phyloP scores from a whole-genome alignment of 1,284 basidiomycete genomes.

The Rhodotorula sp. region DNA sequence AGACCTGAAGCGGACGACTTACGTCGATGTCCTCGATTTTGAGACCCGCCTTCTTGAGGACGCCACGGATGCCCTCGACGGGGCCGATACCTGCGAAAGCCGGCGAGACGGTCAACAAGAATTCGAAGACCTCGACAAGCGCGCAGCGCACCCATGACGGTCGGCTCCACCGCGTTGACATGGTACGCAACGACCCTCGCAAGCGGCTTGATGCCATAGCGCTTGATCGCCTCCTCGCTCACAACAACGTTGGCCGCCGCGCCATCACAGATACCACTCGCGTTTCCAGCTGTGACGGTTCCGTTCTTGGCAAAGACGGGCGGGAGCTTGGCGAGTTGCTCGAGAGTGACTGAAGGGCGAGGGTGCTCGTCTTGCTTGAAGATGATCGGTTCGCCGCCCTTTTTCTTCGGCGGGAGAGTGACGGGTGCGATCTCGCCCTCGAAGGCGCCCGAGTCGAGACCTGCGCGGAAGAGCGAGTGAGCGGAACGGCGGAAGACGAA shows the following conservation, averaged over 20 bases:
- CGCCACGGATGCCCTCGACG: conserved; percentile 52
- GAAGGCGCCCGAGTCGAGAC: conserved; percentile 52
- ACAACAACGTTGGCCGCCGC: conserved; percentile 94
- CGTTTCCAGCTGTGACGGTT: conserved; percentile 91
- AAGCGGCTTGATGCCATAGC: conserved; percentile 82
- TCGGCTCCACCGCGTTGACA: conserved; percentile 58
- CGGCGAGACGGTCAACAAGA: not conserved
- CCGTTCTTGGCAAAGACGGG: conserved; percentile 87
- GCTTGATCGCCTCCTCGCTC: conserved; percentile 83
- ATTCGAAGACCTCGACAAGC: too few relatives aligned
- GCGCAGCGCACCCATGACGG: conserved; percentile 53
- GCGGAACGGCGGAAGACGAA: not conserved
- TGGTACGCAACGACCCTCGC: conserved; percentile 75
- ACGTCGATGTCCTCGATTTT: conserved; percentile 53
- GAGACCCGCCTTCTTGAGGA: conserved; percentile 50
- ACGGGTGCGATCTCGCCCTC: conserved; percentile 51
- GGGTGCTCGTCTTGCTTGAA: conserved; percentile 57
- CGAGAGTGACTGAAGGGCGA: conserved; percentile 77
- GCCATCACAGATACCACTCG: conserved; percentile 84
- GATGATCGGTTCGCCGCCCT: conserved; percentile 45
- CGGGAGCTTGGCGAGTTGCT: conserved; percentile 81
- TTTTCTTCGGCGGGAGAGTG: conserved; percentile 46
- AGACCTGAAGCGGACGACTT: not conserved
- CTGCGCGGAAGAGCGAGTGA: conserved; percentile 29
- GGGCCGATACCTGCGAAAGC: conserved; percentile 54